These are phyloP conservation scores for Eucalyptus shirleyi DNA, from an alignment of 345 rosid species.

Conservation along the genomic window DNA sequence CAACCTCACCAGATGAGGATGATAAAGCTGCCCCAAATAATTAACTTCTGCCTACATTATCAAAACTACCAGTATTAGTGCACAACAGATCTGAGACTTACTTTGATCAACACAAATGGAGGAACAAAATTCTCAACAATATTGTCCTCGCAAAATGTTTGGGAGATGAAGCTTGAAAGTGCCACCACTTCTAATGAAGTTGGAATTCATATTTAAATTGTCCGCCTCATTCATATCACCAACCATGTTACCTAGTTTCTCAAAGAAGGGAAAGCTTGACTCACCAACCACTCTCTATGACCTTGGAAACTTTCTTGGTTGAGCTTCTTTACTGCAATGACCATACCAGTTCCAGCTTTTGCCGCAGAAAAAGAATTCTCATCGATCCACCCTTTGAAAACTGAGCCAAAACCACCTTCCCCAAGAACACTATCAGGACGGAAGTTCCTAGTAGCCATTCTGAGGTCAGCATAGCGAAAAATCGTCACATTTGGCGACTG, in stretches of 20 bases:
- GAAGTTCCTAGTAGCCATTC: constrained; percentile 52
- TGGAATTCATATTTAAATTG: neutral
- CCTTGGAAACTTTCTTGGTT: constrained; percentile 59
- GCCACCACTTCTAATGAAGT: neutral
- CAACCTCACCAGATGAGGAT: constrained; percentile 63
- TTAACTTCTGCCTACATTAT: constrained; percentile 59
- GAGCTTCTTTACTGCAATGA: constrained; percentile 67
- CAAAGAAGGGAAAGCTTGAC: constrained; percentile 7
- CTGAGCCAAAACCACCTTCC: constrained; percentile 81
- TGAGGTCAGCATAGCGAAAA: constrained; percentile 38
- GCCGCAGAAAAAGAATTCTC: constrained; percentile 37
- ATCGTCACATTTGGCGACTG: constrained; percentile 46
- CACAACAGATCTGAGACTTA: neutral
- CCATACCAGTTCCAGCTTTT: constrained; percentile 65
- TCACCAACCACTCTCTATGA: constrained; percentile 77
- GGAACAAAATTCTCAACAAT: neutral
- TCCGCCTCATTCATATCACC: neutral
- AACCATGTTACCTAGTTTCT: neutral
- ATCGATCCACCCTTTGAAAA: constrained; percentile 72
- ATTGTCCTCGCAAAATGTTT: neutral
- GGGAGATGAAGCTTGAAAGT: neutral
- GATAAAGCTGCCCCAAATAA: constrained; percentile 51
- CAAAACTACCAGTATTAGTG: neutral
- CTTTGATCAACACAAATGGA: neutral
- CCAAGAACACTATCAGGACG: constrained; percentile 66